Base-by-base conservation (phyloP, 1,284 basidiomycete species). In the Pulveroboletus sp. region DNA sequence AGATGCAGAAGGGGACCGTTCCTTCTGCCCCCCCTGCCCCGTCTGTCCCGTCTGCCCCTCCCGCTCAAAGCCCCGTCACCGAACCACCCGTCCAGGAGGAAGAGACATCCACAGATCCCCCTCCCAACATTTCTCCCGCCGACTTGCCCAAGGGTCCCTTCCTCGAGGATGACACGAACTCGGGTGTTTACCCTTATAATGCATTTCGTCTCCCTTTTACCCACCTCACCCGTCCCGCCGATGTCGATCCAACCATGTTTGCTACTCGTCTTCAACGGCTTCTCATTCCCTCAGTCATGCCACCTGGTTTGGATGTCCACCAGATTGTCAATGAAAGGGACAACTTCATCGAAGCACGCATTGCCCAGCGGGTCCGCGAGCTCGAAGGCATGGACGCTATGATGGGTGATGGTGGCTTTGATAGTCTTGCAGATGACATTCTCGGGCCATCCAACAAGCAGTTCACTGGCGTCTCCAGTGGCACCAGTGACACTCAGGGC, bases 171-270 rank as follows among this genome's bases (percentile, higher is more conserved):
- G 86, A 96, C 68, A 76, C 83, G 47, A 80, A 82, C 58, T 94
- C 92, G 4, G 81, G 86, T 50, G 87, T 98, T 56, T 96, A 97
- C 68, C 96, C 96, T 1, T 98, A 96, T 80, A 98, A 98, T 71
- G 88, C 95, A n/a, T 97, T 88, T 71, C 79, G 82, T 29, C 86
- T 95, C 66, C 96, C 96, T 1, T 89, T 92, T 65, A 81, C 87
- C 5, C 85, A 89, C 63, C 82, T 92, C 60, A 83, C 83, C 59
- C 82, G 84, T 29, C 78, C 82, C 46, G 71, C 83, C 53, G 85
- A 83, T 53, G 76, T 75, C 47, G 81, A 85, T 66, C 81, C 85
- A 41, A 67, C 78, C 32, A 71, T 84, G 54, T 84, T 83, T 63
- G 82, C 84, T 1, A 86, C 87, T 40, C 85, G 87, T 53, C 80